phyloP scores from a whole-genome alignment of 306 rosid species.

The Dryas octopetala region DNA sequence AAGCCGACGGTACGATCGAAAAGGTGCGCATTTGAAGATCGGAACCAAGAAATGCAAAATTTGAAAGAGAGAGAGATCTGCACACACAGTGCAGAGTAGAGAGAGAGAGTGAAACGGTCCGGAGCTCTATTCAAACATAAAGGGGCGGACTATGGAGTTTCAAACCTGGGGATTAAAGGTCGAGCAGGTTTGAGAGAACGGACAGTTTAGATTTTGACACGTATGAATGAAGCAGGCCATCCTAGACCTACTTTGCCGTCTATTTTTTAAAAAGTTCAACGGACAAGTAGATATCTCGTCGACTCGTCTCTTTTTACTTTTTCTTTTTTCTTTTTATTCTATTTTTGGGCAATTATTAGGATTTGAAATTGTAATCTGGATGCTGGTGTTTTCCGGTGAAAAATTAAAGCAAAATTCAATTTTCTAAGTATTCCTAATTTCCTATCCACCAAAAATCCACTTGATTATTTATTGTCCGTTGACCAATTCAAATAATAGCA shows the following conservation, averaged over 20 bases:
- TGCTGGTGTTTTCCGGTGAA: neutral
- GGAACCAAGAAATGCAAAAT: slow-evolving; percentile 1
- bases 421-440: neutral
- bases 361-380: slow-evolving; percentile 7
- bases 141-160: slow-evolving; percentile 64
- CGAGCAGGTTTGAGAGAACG: slow-evolving; percentile 26
- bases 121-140: slow-evolving; percentile 64
- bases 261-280: slow-evolving; percentile 30
- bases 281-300: slow-evolving; percentile 20
- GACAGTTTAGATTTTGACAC: slow-evolving; percentile 36
- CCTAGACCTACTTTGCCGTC: neutral
- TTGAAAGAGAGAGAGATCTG: slow-evolving; percentile 29
- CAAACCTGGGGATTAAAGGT: slow-evolving; percentile 52
- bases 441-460: too few relatives aligned
- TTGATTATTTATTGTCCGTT: neutral
- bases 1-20: slow-evolving; percentile 15
- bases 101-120: slow-evolving; percentile 42
- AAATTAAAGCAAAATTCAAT: neutral
- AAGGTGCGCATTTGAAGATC: slow-evolving; percentile 49
- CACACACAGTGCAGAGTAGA: slow-evolving; percentile 9
- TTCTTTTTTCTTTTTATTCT: neutral
- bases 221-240: slow-evolving; percentile 1
- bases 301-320: neutral
- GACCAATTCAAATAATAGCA: neutral
- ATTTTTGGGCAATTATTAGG: neutral